Evolutionary conservation across 345 rosid species (phyloP), one percentile per base, ranked within the genome.

Genomic region (Salix purpurea): DNA sequence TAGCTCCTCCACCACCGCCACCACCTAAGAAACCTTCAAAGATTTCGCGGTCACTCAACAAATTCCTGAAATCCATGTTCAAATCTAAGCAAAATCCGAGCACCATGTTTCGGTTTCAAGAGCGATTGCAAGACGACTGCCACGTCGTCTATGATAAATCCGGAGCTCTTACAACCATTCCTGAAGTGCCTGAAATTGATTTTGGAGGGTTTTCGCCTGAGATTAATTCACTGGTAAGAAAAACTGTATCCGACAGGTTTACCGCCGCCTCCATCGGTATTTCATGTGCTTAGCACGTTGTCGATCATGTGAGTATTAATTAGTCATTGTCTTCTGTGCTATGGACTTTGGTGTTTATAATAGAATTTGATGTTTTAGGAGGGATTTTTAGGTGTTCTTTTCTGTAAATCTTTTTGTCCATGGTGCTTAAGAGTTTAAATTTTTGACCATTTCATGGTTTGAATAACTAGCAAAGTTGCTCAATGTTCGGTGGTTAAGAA

Each of bases 111-210:
- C 75, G 84, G 73, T 21, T 80, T 71, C 73, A 28, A n/a, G 85
- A 74, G n/a, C 78, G 78, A 36, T 60, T 83, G 3, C 71, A 58
- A n/a, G 84, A 79, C 34, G 86, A 87, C 24, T 78, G 81, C 85
- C 83, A 67, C 77, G 84, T 85, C 32, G 82, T 87, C 75, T 90
- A 83, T 15, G 97, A 92, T 48, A 94, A 89, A 75, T 80, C 88
- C 4, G 92, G 91, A 0, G 88, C 91, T 50, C 92, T 94, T 11
- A 86, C 96, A 15, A 94, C 98, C 28, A 94, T 94, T 15, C 96
- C 93, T 9, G 97, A 94, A 81, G 91, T 77, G 0, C 90, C 96
- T 62, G 98, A 91, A 92, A 83, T 86, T 6, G 92, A 87, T 36
- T 79, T 87, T 26, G 88, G 85, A 30, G 85, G 85, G 67, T 74